Evolutionary conservation across 352 stramenopile genomes (phyloP).

Genomic region (Globisporangium paroecandrum): DNA sequence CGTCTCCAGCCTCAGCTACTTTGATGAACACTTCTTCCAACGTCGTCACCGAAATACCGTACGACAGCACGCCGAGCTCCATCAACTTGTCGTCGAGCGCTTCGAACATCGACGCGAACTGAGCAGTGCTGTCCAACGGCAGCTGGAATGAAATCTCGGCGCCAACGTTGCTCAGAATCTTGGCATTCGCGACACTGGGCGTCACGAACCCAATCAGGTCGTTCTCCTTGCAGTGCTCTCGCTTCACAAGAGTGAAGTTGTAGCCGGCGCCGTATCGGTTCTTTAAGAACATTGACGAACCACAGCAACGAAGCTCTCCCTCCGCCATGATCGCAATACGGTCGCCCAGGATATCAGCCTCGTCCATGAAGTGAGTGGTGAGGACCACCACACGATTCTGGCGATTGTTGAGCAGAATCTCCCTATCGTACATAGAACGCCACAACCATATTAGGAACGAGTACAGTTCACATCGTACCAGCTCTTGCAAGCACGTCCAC

Average conservation of each 20-base stretch:
- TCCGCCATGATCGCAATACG: conserved; percentile 78
- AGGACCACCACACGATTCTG: conserved; percentile 68
- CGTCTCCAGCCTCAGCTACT: conserved; percentile 57
- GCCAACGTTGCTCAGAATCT: conserved; percentile 72
- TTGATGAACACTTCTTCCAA: conserved; percentile 91
- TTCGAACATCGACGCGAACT: conserved; percentile 69
- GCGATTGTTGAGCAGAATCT: conserved; percentile 52
- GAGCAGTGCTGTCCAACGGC: conserved; percentile 42
- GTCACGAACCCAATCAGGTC: conserved; percentile 40
- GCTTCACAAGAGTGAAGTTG: conserved; percentile 36
- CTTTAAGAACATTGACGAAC: conserved; percentile 79
- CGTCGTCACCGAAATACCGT: conserved; percentile 90
- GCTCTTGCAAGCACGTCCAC: too few species aligned
- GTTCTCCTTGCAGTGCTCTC: conserved; percentile 24
- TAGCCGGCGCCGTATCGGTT: conserved; percentile 43
- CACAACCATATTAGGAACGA: too few species aligned
- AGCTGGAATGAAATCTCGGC: conserved; percentile 78
- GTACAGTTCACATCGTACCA: too few species aligned
- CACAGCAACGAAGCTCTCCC: conserved; percentile 40
- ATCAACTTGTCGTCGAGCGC: conserved; percentile 47
- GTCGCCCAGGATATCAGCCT: conserved; percentile 80
- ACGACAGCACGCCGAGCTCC: conserved; percentile 46
- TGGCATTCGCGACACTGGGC: conserved; percentile 34
- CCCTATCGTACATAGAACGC: conserved; percentile 14
- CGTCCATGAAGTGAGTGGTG: conserved; percentile 95